A percentile compares a stretch with the other conserved stretches of the same genome.
Evolutionary conservation across 345 rosid genomes (phyloP).

Genomic region (Barbarea vulgaris): DNA sequence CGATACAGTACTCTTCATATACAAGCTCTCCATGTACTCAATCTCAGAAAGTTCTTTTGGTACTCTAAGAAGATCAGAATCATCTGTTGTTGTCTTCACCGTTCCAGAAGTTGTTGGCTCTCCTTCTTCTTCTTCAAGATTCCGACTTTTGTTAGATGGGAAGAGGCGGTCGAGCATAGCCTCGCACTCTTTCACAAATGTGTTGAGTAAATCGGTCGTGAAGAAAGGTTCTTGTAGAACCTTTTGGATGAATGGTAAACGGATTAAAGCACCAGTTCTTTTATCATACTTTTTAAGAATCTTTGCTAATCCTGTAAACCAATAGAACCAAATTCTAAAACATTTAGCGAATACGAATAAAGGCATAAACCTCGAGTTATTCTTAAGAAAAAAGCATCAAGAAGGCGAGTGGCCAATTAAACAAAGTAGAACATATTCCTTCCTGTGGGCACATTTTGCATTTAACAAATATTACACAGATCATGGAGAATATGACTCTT

Average conservation of each 20-base stretch:
- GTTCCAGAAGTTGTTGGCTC: slow-evolving; percentile 50
- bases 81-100: slow-evolving; percentile 21
- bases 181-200: slow-evolving; percentile 80
- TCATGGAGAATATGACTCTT: slow-evolving; percentile 27
- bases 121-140: slow-evolving; percentile 35
- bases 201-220: slow-evolving; percentile 68
- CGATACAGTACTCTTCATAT: slow-evolving; percentile 64
- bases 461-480: slow-evolving; percentile 4
- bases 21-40: slow-evolving; percentile 61
- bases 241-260: slow-evolving; percentile 72
- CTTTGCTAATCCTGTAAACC: slow-evolving; percentile 71
- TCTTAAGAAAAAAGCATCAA: neutral
- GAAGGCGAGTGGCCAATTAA: slow-evolving; percentile 26
- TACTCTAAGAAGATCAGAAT: slow-evolving; percentile 35
- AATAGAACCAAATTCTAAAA: slow-evolving; percentile 9
- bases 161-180: slow-evolving; percentile 55
- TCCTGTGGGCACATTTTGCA: slow-evolving; percentile 16
- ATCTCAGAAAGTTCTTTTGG: slow-evolving; percentile 61
- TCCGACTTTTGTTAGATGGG: slow-evolving; percentile 41
- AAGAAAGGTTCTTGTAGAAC: slow-evolving; percentile 82
- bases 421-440: slow-evolving; percentile 35
- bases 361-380: slow-evolving; percentile 20
- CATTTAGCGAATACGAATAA: slow-evolving; percentile 29
- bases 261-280: slow-evolving; percentile 70
- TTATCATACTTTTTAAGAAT: slow-evolving; percentile 85